A percentile compares a stretch with the other conserved stretches of the same genome.
Conservation (phyloP, 257 asterid species). For the Petunia secreta region DNA sequence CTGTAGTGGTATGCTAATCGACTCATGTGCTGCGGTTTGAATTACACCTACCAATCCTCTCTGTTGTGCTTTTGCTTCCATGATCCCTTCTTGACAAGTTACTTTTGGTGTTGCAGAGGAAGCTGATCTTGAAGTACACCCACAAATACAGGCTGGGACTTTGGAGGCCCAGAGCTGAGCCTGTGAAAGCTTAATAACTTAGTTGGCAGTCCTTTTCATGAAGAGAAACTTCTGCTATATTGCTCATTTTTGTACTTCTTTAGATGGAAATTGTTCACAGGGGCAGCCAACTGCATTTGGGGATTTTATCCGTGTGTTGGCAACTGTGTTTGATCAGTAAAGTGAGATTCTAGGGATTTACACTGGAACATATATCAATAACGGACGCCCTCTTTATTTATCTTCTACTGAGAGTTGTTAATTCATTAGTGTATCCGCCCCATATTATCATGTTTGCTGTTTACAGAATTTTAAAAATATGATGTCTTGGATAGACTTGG, state of each 20-base stretch:
- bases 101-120: constrained; percentile 61
- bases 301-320: not conserved
- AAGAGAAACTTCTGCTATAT: not conserved
- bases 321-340: not conserved
- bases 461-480: not conserved
- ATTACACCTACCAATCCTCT: not conserved
- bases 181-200: constrained; percentile 47
- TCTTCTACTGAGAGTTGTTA: not conserved
- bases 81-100: not conserved
- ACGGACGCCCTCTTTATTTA: not conserved
- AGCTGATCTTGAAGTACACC: constrained; percentile 77
- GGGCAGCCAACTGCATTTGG: constrained; percentile 8
- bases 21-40: not conserved
- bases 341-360: not conserved
- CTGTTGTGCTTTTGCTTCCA: not conserved
- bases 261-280: not conserved
- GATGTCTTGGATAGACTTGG: too few species aligned
- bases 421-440: not conserved
- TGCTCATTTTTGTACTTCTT: not conserved
- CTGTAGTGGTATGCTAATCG: not conserved
- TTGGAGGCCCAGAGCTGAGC: constrained; percentile 80
- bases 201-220: not conserved
- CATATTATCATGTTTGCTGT: not conserved
- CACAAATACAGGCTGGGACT: constrained; percentile 95
- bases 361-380: not conserved